A percentile compares a stretch with the other conserved stretches of the same genome.
phyloP scores from a whole-genome alignment of 2,329 filamentous ascomycete species.

The Epichloe gansuensis region DNA sequence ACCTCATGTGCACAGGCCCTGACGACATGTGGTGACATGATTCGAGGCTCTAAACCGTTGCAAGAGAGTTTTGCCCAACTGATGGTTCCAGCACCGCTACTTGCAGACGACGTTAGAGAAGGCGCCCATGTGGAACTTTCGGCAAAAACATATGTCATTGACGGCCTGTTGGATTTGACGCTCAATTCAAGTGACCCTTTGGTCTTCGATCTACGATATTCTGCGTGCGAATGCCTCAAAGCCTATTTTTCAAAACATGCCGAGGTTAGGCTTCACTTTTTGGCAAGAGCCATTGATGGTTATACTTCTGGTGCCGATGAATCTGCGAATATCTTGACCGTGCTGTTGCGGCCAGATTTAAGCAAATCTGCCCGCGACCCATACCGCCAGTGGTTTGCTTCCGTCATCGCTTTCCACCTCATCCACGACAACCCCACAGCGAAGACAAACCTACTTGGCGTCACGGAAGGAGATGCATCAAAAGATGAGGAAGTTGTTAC shows the following conservation, averaged over 20 bases:
- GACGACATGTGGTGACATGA: conserved; percentile 74
- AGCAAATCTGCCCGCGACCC: conserved; percentile 57
- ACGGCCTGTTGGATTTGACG: conserved; percentile 74
- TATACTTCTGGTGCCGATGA: conserved; percentile 67
- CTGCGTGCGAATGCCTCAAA: conserved; percentile 81
- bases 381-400: conserved; percentile 82
- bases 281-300: conserved; percentile 78
- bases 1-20: conserved; percentile 46
- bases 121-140: conserved; percentile 35
- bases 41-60: conserved; percentile 63
- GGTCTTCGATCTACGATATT: conserved; percentile 67
- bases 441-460: conserved; percentile 65
- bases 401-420: conserved; percentile 74
- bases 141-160: conserved; percentile 73
- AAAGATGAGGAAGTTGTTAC: conserved; percentile 92
- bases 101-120: conserved; percentile 19
- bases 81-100: conserved; percentile 53
- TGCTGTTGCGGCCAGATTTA: conserved; percentile 56
- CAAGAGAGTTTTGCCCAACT: conserved; percentile 86
- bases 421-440: conserved; percentile 67
- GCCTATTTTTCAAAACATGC: conserved; percentile 79
- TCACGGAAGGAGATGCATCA: conserved; percentile 79
- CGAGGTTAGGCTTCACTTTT: conserved; percentile 72
- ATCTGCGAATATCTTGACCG: conserved; percentile 77
- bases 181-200: conserved; percentile 53